phyloP scores from a whole-genome alignment of 345 rosid species.

The Euphorbia pulcherrima region DNA sequence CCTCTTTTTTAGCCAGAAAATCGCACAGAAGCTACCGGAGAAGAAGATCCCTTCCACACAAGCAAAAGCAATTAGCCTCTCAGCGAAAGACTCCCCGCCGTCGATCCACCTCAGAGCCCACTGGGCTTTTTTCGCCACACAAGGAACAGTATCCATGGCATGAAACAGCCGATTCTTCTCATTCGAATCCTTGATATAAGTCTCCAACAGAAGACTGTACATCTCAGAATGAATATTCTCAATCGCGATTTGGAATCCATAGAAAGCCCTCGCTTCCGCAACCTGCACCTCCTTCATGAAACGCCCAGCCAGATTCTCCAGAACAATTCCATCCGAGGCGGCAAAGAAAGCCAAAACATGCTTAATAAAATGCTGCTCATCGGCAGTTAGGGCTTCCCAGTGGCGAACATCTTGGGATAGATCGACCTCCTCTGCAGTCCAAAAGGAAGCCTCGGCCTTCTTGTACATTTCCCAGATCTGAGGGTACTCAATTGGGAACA shows the following conservation, averaged over 20 bases:
- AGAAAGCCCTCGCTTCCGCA: conserved; percentile 93
- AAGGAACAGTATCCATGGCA: conserved; percentile 72
- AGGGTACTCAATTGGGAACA: conserved; percentile 91
- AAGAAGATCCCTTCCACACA: conserved; percentile 96
- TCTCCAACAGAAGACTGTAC: conserved; percentile 86
- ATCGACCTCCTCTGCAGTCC: conserved; percentile 99
- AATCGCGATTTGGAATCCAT: conserved; percentile 93
- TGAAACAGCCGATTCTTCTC: conserved; percentile 61
- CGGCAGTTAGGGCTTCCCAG: conserved; percentile 69
- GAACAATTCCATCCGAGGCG: conserved; percentile 86
- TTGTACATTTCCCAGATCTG: conserved; percentile 98
- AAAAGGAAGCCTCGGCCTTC: conserved; percentile 94
- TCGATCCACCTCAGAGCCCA: conserved; percentile 88
- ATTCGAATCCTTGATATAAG: conserved; percentile 70
- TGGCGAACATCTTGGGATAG: conserved; percentile 70
- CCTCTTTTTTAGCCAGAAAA: conserved; percentile 88
- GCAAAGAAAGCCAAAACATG: conserved; percentile 98
- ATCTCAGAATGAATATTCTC: conserved; percentile 97
- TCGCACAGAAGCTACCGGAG: conserved; percentile 88
- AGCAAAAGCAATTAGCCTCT: conserved; percentile 73
- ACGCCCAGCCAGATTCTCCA: conserved; percentile 77
- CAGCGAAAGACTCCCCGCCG: conserved; percentile 70
- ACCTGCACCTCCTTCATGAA: conserved; percentile 96
- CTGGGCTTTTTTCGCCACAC: conserved; percentile 64
- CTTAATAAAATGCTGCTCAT: conserved; percentile 73